Evolutionary conservation across 345 rosid genomes (phyloP).

Genomic region (Theobroma cacao): DNA sequence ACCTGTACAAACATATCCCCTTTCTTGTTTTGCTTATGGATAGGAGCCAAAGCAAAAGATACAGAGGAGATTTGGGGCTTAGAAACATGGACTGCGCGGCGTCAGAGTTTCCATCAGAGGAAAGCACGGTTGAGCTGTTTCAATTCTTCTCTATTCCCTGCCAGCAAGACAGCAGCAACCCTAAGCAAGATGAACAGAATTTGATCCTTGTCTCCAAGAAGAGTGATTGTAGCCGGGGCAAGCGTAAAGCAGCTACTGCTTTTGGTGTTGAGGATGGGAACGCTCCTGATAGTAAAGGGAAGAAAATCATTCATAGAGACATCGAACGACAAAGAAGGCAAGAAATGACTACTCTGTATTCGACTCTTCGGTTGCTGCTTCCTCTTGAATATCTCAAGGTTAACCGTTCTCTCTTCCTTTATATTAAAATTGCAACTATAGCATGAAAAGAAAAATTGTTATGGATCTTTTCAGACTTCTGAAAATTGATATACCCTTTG

Average conservation of each 20-base stretch:
- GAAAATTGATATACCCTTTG: too few species aligned
- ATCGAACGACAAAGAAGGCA: conserved; percentile 43
- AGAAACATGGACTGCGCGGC: neutral
- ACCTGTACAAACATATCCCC: neutral
- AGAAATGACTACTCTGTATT: conserved; percentile 38
- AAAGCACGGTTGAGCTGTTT: neutral
- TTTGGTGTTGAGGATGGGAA: neutral
- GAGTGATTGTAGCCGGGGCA: neutral
- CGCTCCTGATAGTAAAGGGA: conserved; percentile 19
- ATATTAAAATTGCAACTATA: neutral
- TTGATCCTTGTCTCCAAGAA: too few species aligned
- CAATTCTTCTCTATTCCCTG: neutral
- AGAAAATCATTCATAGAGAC: conserved; percentile 35
- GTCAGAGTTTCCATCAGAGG: neutral
- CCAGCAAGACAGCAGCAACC: neutral
- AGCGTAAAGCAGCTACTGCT: neutral
- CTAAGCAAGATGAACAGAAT: neutral
- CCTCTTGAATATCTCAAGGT: conserved; percentile 43
- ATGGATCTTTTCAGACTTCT: too few species aligned
- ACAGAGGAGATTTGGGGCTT: neutral
- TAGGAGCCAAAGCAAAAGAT: neutral
- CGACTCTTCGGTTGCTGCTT: conserved; percentile 32
- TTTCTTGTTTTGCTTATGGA: neutral
- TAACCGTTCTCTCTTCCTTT: neutral
- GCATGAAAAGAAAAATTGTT: too few species aligned